These are phyloP conservation scores for Kalanchoe fedtschenkoi DNA, from an alignment of 164 flowering plant species.

Conservation along the genomic window DNA sequence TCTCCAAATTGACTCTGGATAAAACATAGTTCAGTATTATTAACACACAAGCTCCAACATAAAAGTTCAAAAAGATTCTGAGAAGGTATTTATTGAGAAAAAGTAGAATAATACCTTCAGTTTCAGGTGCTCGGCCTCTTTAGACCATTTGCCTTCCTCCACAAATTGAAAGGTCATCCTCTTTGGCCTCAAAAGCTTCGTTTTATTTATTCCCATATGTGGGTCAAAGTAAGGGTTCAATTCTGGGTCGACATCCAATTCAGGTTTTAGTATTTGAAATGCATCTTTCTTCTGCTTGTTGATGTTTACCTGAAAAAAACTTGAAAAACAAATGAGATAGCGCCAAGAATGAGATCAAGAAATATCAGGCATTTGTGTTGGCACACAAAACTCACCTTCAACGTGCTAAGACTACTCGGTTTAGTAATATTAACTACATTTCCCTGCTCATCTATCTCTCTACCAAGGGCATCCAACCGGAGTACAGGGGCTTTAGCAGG, in stretches of 20 bases:
- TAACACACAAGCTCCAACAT: neutral
- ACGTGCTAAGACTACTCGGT: slow-evolving; percentile 70
- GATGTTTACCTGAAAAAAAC: slow-evolving; percentile 71
- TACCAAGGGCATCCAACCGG: slow-evolving; percentile 89
- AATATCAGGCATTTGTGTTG: neutral
- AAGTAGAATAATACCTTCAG: slow-evolving; percentile 51
- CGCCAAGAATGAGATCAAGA: neutral
- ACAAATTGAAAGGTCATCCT: slow-evolving; percentile 87
- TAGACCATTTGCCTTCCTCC: slow-evolving; percentile 97
- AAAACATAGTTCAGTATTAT: neutral
- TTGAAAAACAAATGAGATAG: slow-evolving; percentile 9
- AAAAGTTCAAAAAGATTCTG: neutral
- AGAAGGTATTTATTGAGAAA: neutral
- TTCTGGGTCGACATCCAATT: slow-evolving; percentile 75
- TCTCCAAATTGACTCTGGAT: slow-evolving; percentile 91
- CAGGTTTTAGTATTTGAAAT: slow-evolving; percentile 89
- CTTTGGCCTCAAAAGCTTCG: slow-evolving; percentile 82
- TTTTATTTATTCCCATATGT: slow-evolving; percentile 78
- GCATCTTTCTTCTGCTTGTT: slow-evolving; percentile 98
- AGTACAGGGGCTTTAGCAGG: slow-evolving; percentile 95
- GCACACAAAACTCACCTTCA: slow-evolving; percentile 46
- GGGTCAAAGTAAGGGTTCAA: slow-evolving; percentile 81
- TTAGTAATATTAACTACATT: slow-evolving; percentile 75
- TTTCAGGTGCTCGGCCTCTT: slow-evolving; percentile 72
- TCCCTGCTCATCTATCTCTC: slow-evolving; percentile 97